Conservation (phyloP, 2,329 filamentous ascomycete genomes). For the Aspergillus bombycis region DNA sequence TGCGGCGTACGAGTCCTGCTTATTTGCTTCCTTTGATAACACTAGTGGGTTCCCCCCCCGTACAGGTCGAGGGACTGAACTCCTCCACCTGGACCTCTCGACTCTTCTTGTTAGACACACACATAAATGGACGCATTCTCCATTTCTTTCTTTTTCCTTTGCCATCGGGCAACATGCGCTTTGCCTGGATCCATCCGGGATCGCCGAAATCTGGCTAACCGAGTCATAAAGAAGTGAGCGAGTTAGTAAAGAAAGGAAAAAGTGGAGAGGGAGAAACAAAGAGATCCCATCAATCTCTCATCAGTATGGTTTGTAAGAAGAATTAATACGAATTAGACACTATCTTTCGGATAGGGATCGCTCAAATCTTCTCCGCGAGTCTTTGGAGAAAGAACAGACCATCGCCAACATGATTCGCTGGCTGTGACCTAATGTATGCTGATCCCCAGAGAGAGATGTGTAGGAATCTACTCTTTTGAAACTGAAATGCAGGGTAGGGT, state of each 20-base stretch:
- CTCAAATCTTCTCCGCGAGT: not conserved
- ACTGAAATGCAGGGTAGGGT: slow-evolving; percentile 15
- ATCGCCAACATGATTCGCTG: not conserved
- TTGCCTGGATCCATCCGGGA: not conserved
- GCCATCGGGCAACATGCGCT: not conserved
- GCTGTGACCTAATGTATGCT: not conserved
- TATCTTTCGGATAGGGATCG: too few relatives aligned
- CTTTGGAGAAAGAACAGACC: not conserved
- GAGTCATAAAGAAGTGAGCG: not conserved
- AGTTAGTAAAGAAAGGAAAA: not conserved
- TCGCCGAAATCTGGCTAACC: not conserved
- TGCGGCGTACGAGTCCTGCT: not conserved
- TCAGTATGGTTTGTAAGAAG: not conserved
- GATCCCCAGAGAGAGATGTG: too few relatives aligned
- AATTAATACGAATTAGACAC: not conserved
- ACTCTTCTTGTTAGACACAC: not conserved
- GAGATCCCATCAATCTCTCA: not conserved
- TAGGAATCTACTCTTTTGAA: not conserved
- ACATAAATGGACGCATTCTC: not conserved
- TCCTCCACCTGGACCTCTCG: not conserved
- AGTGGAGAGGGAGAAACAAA: not conserved
- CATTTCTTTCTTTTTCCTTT: not conserved
- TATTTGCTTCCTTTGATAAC: not conserved
- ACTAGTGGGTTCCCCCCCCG: not conserved
- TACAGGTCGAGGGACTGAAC: not conserved